Conservation (phyloP, 371 early-diverging fungal species). For the Mucor circinelloides region DNA sequence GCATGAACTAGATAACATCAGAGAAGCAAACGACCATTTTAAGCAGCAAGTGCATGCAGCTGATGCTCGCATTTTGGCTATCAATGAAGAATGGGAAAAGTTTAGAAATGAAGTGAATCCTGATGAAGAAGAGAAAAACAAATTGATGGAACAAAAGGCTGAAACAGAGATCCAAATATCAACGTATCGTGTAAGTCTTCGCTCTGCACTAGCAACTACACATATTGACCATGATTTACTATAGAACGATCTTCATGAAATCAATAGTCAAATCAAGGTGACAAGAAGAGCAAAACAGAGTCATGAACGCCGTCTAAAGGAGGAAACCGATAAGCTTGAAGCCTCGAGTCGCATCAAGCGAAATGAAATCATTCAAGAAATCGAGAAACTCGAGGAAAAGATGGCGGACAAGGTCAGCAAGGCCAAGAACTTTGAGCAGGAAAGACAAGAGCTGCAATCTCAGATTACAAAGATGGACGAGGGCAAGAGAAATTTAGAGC, state of each 20-base stretch:
- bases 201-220: too few relatives aligned
- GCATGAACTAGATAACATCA: conserved; percentile 2
- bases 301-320: conserved; percentile 26
- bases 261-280: conserved; percentile 17
- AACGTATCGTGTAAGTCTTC: background rate
- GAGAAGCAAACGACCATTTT: background rate
- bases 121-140: conserved; percentile 6
- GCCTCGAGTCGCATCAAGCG: conserved; percentile 26
- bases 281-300: conserved; percentile 40
- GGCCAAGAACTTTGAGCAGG: conserved; percentile 1
- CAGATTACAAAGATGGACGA: conserved; percentile 21
- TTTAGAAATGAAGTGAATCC: conserved; percentile 4
- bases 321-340: conserved; percentile 34
- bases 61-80: background rate
- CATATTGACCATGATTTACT: background rate
- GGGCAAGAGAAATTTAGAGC: background rate
- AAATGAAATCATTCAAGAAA: conserved; percentile 29
- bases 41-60: background rate
- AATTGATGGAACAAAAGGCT: background rate
- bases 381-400: conserved; percentile 32
- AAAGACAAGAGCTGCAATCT: conserved; percentile 25
- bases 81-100: conserved; percentile 12
- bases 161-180: background rate
- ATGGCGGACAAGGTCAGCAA: background rate
- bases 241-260: conserved; percentile 9